phyloP scores from a whole-genome alignment of 306 rosid species.

The Luffa aegyptiaca region DNA sequence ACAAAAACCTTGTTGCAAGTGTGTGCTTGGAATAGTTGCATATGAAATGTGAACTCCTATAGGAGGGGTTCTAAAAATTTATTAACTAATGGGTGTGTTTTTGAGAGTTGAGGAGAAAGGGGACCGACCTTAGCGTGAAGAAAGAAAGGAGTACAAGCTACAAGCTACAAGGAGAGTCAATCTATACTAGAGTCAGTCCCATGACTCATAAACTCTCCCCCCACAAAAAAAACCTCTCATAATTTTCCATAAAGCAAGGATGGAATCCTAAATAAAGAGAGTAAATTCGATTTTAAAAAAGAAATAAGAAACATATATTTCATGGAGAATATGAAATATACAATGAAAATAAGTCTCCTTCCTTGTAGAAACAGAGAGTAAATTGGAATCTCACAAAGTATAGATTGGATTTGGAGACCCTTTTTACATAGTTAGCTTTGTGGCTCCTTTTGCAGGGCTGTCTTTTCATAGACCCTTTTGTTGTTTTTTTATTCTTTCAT shows the following conservation, averaged over 20 bases:
- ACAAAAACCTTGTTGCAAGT: background rate
- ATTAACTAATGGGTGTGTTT: background rate
- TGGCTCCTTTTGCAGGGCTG: background rate
- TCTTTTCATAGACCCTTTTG: background rate
- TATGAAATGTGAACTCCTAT: background rate
- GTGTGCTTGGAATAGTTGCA: background rate
- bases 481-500: background rate
- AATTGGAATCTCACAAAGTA: background rate
- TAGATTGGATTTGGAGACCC: background rate
- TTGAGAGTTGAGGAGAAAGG: background rate
- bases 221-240: background rate
- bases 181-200: background rate
- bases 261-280: background rate
- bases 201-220: background rate
- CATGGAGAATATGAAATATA: too few species aligned
- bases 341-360: too few species aligned
- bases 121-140: conserved; percentile 79
- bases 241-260: background rate
- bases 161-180: background rate
- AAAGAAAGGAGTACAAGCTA: conserved; percentile 15
- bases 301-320: background rate
- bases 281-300: background rate
- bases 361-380: background rate
- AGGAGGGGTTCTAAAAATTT: background rate
- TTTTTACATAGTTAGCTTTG: background rate